A percentile compares a stretch with the other conserved stretches of the same genome.
Conservation (phyloP, 2,329 filamentous ascomycete species). For the Coccinonectria pachysandricola region DNA sequence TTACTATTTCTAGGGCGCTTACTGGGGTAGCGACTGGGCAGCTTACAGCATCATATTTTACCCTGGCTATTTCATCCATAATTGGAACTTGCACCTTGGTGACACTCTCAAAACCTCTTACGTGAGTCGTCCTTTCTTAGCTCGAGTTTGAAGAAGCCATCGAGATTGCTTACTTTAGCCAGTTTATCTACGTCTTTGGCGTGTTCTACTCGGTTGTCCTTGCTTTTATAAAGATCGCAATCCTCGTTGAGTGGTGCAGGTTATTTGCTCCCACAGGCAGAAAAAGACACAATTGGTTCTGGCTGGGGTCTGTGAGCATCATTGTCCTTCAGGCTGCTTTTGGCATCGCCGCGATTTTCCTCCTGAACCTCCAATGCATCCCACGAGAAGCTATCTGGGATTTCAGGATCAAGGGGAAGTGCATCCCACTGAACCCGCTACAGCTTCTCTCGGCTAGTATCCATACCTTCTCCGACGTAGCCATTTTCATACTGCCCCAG, state of each 20-base stretch:
- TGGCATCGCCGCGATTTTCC: constrained; percentile 5
- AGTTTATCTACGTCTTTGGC: constrained; percentile 25
- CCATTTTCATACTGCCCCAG: constrained; percentile 6
- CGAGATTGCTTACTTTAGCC: constrained; percentile 9
- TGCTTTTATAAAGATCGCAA: constrained; percentile 29
- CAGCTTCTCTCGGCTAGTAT: constrained; percentile 4
- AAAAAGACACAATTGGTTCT: constrained; percentile 19
- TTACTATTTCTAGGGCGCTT: constrained; percentile 6
- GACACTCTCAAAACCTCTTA: constrained; percentile 17
- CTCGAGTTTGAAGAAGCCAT: no score
- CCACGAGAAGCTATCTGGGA: constrained; percentile 8
- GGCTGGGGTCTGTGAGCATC: constrained; percentile 23
- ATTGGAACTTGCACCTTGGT: constrained; percentile 21
- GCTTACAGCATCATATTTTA: constrained; percentile 15
- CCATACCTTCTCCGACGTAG: constrained; percentile 5
- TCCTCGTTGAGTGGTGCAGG: constrained; percentile 33
- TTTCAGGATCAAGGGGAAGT: constrained; percentile 5
- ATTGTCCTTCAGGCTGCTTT: constrained; percentile 20
- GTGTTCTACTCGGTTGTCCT: constrained; percentile 26
- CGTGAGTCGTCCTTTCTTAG: no score
- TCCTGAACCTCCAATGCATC: constrained; percentile 7
- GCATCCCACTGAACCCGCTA: constrained; percentile 4
- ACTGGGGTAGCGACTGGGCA: constrained; percentile 13
- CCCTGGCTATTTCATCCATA: constrained; percentile 27
- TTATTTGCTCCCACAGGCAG: constrained; percentile 22